Conservation (phyloP, 805 yeast genomes). For the Jamesozyma spencerorum region DNA sequence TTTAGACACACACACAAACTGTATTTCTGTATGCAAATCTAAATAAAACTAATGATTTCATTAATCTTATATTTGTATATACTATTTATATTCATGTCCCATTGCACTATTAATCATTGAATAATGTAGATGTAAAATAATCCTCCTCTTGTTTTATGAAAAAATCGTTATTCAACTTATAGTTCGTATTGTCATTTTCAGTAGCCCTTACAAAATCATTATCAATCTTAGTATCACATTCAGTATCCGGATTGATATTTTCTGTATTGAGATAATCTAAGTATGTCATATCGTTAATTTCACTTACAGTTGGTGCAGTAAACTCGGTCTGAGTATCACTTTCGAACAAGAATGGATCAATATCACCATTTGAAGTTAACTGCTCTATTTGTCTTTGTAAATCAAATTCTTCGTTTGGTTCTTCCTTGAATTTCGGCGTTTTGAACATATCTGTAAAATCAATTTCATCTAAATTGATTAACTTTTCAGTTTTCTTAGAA, state of each 20-base stretch:
- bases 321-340: neutral
- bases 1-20: conserved; percentile 26
- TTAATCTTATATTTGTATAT: too few relatives aligned
- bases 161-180: too few relatives aligned
- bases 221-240: neutral
- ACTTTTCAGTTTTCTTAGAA: neutral
- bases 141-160: too few relatives aligned
- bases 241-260: neutral
- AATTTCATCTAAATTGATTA: conserved; percentile 20
- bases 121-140: too few relatives aligned
- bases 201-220: neutral
- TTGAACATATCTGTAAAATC: conserved; percentile 29
- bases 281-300: neutral
- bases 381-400: neutral
- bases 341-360: neutral
- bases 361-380: neutral
- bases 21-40: too few relatives aligned
- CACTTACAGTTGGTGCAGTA: neutral
- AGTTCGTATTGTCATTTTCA: neutral
- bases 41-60: too few relatives aligned
- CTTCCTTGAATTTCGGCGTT: conserved; percentile 1
- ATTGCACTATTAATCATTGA: too few relatives aligned
- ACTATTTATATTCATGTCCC: too few relatives aligned
- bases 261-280: conserved; percentile 2
- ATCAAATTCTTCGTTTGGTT: neutral